Evolutionary conservation across 169 alveolate species (phyloP).

Genomic region (Plasmodium ovale): DNA sequence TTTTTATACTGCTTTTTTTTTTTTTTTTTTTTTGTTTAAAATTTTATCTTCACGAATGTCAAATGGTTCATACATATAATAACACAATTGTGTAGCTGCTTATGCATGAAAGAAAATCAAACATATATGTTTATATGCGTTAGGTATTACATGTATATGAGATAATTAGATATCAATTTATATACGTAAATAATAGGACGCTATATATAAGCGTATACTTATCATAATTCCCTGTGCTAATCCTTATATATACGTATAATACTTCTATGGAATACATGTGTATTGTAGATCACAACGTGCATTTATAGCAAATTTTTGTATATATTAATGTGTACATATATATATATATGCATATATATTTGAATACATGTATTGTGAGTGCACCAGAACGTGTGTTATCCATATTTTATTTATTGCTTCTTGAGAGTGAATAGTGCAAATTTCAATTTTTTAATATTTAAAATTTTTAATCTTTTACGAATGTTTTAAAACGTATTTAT

Average conservation of each 20-base stretch:
- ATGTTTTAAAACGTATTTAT: slow-evolving; percentile 17
- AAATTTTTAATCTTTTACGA: slow-evolving; percentile 20
- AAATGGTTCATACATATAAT: neutral
- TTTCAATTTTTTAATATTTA: slow-evolving; percentile 26
- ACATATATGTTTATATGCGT: slow-evolving; percentile 7
- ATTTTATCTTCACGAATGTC: slow-evolving; percentile 17
- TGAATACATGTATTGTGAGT: too few species aligned
- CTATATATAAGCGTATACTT: too few species aligned
- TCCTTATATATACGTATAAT: too few species aligned
- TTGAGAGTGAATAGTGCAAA: slow-evolving; percentile 14
- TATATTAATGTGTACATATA: too few species aligned
- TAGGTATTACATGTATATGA: slow-evolving; percentile 8
- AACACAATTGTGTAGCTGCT: slow-evolving; percentile 2
- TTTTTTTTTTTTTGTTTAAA: slow-evolving; percentile 21
- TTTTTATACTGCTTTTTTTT: slow-evolving; percentile 15
- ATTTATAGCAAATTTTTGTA: too few species aligned
- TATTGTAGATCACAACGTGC: too few species aligned
- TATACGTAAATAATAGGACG: too few species aligned
- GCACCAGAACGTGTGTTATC: too few species aligned
- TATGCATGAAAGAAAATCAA: slow-evolving; percentile 2
- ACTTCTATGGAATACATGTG: too few species aligned
- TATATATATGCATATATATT: too few species aligned
- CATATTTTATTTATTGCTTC: slow-evolving; percentile 7
- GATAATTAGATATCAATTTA: neutral
- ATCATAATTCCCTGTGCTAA: too few species aligned